Base-by-base conservation (phyloP, 495 filamentous ascomycete species). In the Aspergillus kassunensis region DNA sequence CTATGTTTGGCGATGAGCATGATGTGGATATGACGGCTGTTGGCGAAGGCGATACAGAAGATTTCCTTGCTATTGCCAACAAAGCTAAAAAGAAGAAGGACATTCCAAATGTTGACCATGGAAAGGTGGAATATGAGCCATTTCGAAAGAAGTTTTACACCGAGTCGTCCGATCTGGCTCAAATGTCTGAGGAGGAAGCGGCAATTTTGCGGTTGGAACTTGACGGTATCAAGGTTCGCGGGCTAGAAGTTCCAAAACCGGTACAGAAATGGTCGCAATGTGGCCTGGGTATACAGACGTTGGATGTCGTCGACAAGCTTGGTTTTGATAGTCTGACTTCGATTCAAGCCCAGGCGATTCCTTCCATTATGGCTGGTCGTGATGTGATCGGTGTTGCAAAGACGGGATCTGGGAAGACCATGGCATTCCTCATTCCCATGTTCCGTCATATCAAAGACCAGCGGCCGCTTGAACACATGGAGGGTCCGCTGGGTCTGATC, bases 391-490 rank as follows among this genome's bases (percentile, higher is more conserved):
- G 92, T 57, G 88, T 97, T 35, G 95, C 95, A 3, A 97, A 97
- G 68, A 99, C 95, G 16, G 95, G 95, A 3, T 97, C 95, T n/a
- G 95, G 95, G 57, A 99, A 99, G 68, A 99, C 95, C 1, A 85
- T 96, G 56, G 93, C 95, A 20, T 99, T 96, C 62, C 67, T 92
- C 12, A 77, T 99, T 15, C 93, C 93, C 16, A 95, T 97, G 88
- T 96, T 97, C 61, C 82, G 93, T 18, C 93, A 99, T 63, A 95
- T 99, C 71, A 95, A 91, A 61, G 93, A 97, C 62, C 93, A 99
- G 61, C 74, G 82, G 40, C 84, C 88, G 2, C 70, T 97, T n/a
- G 85, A 85, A 44, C 80, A 83, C 24, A 82, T 87, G 55, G 95
- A 97, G 53, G 95, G 95, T 1, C 90, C 95, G 2, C 82, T 97